Base-by-base conservation (phyloP, 345 rosid genomes). In the Passiflora organensis region DNA sequence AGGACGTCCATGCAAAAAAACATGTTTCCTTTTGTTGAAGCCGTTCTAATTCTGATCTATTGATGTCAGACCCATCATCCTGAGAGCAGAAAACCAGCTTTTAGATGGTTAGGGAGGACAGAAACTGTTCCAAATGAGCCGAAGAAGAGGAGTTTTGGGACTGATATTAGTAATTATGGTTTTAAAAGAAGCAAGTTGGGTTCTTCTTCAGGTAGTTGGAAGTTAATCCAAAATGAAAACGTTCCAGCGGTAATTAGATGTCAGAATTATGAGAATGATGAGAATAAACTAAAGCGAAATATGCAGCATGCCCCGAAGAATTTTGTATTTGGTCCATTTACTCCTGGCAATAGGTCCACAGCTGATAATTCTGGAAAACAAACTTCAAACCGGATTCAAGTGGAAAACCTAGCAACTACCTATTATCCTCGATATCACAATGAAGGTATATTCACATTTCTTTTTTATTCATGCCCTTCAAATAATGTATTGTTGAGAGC, bases 51-150 rank as follows among this genome's bases (percentile, higher is more conserved):
- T 36, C 51, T 56, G 14, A n/a, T 68, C 36, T 36, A 37, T 53
- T 36, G 61, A 44, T 42, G 24, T 74, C 77, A 89, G 97, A 81
- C 79, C 46, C 88, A 75, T 62, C 82, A 78, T 60, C 82, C 93
- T 6, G 82, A 73, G 53, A 86, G 70, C 44, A 82, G 78, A 73
- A 86, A 68, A 62, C 78, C 95, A 2, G 95, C 95, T 41, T 89
- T 77, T 58, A 84, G 80, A 74, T 89, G 97, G 97, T 48, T 82
- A 59, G 97, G 88, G 61, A 68, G 76, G 79, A 66, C 58, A 53
- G 75, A 76, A 51, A 70, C 55, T 60, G 38, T 56, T 55, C 58
- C 53, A 49, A 70, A 37, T 2, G 76, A 78, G 68, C 36, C 80
- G 44, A 82, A 69, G 63, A 89, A 84, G 64, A 76, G 90, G 50